A percentile compares a stretch with the other conserved stretches of the same genome.
phyloP scores from a whole-genome alignment of 139 green algal species.

The Picochlorum sp. region DNA sequence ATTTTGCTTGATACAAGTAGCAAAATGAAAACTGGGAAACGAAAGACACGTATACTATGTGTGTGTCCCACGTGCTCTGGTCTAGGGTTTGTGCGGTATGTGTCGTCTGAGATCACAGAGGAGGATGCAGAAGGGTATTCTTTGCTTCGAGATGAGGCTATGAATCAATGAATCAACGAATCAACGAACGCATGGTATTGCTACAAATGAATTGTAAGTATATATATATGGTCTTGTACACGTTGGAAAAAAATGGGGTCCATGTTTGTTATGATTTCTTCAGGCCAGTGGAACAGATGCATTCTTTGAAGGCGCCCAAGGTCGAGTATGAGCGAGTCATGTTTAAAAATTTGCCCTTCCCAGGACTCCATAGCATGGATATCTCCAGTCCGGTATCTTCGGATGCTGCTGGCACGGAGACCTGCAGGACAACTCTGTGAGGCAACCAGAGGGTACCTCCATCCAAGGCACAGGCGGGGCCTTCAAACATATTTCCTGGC shows the following conservation, averaged over 20 bases:
- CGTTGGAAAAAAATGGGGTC: too few relatives aligned
- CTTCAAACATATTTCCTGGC: background rate
- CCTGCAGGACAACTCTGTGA: constrained; percentile 15
- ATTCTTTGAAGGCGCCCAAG: constrained; percentile 6
- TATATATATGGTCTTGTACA: too few relatives aligned
- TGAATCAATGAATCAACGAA: background rate
- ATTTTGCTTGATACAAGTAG: too few relatives aligned
- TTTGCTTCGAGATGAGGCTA: background rate
- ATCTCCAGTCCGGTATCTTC: constrained; percentile 10
- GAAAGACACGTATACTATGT: background rate
- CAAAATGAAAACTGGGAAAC: too few relatives aligned
- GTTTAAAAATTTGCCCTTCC: constrained; percentile 14
- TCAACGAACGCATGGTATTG: background rate
- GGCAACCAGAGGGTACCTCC: constrained; percentile 21
- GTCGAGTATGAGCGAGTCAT: constrained; percentile 14
- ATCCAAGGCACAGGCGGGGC: background rate
- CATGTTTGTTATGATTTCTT: constrained; percentile 7
- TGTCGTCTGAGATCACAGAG: background rate
- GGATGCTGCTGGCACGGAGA: constrained; percentile 3
- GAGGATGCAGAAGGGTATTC: background rate
- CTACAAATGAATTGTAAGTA: background rate
- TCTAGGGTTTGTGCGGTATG: constrained; percentile 6
- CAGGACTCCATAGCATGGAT: constrained; percentile 16
- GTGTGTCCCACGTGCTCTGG: constrained; percentile 4
- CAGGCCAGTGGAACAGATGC: background rate